These are phyloP conservation scores for Nitzschia palea DNA, from an alignment of 108 stramenopile genomes.

Conservation along the genomic window DNA sequence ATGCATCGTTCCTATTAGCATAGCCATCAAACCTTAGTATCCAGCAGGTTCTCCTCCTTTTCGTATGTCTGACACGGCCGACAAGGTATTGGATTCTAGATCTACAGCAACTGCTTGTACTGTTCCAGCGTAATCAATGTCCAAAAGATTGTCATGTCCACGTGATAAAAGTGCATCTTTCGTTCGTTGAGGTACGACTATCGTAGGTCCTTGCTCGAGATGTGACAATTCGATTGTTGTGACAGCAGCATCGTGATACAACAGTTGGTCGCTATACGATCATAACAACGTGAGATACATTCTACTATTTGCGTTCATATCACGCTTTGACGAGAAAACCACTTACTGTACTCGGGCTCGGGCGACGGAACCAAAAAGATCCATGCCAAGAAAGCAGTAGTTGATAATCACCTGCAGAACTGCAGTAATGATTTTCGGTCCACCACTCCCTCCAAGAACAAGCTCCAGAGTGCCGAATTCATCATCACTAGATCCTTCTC, in stretches of 20 bases:
- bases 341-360: constrained; percentile 65
- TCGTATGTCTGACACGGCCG: constrained; percentile 72
- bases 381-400: constrained; percentile 56
- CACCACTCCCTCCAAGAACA: constrained; percentile 72
- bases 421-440: constrained; percentile 83
- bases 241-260: constrained; percentile 60
- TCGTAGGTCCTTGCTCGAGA: constrained; percentile 40
- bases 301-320: neutral
- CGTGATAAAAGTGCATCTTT: constrained; percentile 45
- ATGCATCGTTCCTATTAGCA: neutral
- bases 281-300: neutral
- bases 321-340: neutral
- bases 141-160: constrained; percentile 41
- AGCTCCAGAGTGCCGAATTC: constrained; percentile 43
- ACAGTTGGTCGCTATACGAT: constrained; percentile 48
- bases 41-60: constrained; percentile 75
- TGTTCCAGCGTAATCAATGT: constrained; percentile 60
- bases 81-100: constrained; percentile 49
- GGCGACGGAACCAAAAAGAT: constrained; percentile 54
- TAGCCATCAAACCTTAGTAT: constrained; percentile 31
- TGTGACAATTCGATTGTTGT: constrained; percentile 38
- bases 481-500: neutral
- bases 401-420: constrained; percentile 74
- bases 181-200: constrained; percentile 46
- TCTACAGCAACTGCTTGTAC: constrained; percentile 75